Evolutionary conservation across 352 stramenopile species (phyloP).

Genomic region (Hyaloperonospora brassicae): DNA sequence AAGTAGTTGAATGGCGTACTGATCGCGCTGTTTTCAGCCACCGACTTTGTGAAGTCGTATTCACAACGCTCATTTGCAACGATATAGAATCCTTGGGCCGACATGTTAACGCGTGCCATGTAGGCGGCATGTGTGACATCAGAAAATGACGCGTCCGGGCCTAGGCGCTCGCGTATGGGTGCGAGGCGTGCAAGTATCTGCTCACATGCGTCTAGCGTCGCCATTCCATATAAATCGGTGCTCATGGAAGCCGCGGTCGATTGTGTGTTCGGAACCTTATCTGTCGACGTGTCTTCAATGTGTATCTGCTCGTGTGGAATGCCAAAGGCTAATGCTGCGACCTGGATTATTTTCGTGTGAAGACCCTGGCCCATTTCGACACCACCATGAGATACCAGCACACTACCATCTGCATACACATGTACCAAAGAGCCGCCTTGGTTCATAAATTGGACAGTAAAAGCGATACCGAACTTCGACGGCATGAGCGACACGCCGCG

Average conservation of each 20-base stretch:
- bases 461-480: constrained; percentile 94
- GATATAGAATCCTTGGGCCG: constrained; percentile 94
- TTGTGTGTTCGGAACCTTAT: constrained; percentile 92
- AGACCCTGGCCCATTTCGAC: constrained; percentile 98
- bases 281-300: constrained; percentile 91
- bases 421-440: constrained; percentile 93
- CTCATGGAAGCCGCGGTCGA: constrained; percentile 92
- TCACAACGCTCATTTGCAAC: constrained; percentile 87
- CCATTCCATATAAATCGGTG: constrained; percentile 96
- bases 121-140: constrained; percentile 86
- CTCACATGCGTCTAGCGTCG: constrained; percentile 92
- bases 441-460: constrained; percentile 97
- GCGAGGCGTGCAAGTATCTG: constrained; percentile 89
- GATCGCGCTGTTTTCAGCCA: constrained; percentile 84
- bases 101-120: constrained; percentile 90
- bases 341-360: constrained; percentile 92
- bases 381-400: constrained; percentile 92
- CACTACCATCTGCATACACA: constrained; percentile 92
- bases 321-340: constrained; percentile 87
- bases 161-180: constrained; percentile 76
- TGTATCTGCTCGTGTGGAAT: constrained; percentile 90
- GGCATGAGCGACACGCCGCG: constrained; percentile 80
- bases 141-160: constrained; percentile 50
- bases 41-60: constrained; percentile 88
- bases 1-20: constrained; percentile 94